Base-by-base conservation (phyloP, 768 basidiomycete genomes). In the Phlegmacium glaucopus region DNA sequence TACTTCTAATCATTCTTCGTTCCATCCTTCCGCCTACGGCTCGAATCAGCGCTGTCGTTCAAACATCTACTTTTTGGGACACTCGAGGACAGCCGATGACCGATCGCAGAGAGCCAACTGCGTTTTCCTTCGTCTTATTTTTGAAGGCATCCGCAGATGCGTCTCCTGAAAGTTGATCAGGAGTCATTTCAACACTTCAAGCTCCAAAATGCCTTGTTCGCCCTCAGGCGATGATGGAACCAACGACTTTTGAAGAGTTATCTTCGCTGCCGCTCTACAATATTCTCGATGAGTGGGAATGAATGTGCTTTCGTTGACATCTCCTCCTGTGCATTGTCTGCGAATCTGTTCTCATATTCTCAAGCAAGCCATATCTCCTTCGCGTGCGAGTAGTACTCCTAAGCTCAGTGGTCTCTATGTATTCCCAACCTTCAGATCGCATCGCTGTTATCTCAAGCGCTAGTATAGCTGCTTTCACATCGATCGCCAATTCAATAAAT, bases 51-150 rank as follows among this genome's bases (percentile, higher is more conserved):
- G 85, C 89, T 29, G 93, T 93, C 12, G 83, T 82, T 34, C 83
- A 84, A 57, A 79, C 86, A 9, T 72, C 74, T 50, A 81, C 92
- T 2, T 96, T 93, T 61, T 68, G 72, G 3, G 90, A 77, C 41
- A 42, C 67, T 3, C 58, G 79, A 56, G 88, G 87, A 11, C 61
- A 69, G 1, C 85, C 90, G 1, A 65, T 90, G 69, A 57, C 58
- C 6, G 60, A 65, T 12, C 66, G 76, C 4, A 69, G 74, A 11
- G 88, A 91, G 48, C 89, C 92, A 2, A 76, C 85, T 0, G 75
- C 82, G 9, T 83, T 90, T 66, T 99, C 97, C 70, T 93, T 85
- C 67, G 95, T 9, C 78, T 98, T n/a, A 84, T 95, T 1, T 99
- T 88, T 55, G 95, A 98, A 61, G 84, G 78, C 87, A 3, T 80